Evolutionary conservation across 2,329 filamentous ascomycete species (phyloP).

Genomic region (Proliferodiscus dingleyae): DNA sequence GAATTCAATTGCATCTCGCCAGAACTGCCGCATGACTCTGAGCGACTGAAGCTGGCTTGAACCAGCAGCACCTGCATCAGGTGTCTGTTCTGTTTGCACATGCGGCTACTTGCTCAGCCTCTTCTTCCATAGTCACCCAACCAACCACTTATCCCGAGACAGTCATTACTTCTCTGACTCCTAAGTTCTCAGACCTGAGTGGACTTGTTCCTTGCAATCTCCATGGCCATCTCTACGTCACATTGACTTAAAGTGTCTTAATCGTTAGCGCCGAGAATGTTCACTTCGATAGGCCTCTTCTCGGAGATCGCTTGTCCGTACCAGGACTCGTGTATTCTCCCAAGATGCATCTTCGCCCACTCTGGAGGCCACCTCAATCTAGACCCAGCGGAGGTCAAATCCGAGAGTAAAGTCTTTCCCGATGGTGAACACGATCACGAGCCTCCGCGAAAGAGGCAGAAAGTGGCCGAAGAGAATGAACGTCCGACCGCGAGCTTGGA

Average conservation of each 20-base stretch:
- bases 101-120: no score
- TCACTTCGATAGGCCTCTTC: conserved; percentile 30
- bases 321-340: conserved; percentile 27
- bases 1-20: no score
- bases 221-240: neutral
- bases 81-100: no score
- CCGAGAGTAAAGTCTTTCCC: neutral
- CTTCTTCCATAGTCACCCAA: no score
- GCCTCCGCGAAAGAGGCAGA: conserved; percentile 32
- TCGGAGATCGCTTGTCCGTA: conserved; percentile 29
- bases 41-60: no score
- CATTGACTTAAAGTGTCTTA: conserved; percentile 14
- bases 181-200: no score
- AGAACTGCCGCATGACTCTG: no score
- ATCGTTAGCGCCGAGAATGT: conserved; percentile 35
- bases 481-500: neutral
- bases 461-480: conserved; percentile 16
- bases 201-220: no score
- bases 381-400: neutral
- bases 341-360: conserved; percentile 31
- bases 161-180: no score
- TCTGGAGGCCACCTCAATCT: conserved; percentile 3
- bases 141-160: no score
- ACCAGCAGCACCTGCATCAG: no score
- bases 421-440: conserved; percentile 23